Evolutionary conservation across 495 filamentous ascomycete species (phyloP), one percentile per base, ranked within the genome.

Genomic region (Aspergillus biplanus): DNA sequence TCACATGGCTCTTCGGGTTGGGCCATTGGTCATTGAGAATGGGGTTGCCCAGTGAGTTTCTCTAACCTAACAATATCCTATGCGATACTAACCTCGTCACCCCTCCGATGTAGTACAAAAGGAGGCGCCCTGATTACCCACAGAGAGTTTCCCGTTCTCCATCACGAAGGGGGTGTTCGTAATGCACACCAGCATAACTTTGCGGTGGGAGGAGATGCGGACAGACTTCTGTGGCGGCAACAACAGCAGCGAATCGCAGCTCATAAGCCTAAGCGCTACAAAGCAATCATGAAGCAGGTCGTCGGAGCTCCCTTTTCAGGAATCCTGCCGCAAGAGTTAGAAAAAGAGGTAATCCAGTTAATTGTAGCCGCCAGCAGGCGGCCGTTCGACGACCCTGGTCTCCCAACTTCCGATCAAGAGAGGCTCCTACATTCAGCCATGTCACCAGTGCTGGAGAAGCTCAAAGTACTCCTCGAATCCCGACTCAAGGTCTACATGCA

Each of bases 1-100:
- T 9, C 77, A 80, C 60, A 79, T 79, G 71, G 77, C 76, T 0
- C 58, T 81, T n/a, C 62, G 69, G 7, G 46, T 81, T 48, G 77
- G 78, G 4, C 76, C 77, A 1, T 52, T 81, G 11, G 55, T 81
- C 5, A 74, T 81, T 21, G 76, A 80, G 58, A 81, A 78, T 47
- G 75, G 78, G 9, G 74, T 75, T 32, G 50, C 21, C 12, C 34
- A 67, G 72, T 69, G 18, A 62, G 54, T 46, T n/a, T 56, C 35
- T 27, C 21, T 27, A 27, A 1, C 21, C 21, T 27, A 1, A 1
- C 21, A 27, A 27, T 27, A 27, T 27, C 21, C 21, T 27, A 27
- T 27, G 2, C 2, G 2, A 27, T 27, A 27, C 21, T 27, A 27
- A 16, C 31, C 2, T 16, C 44, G 31, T 0, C n/a, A n/a, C 0